Evolutionary conservation across 2,329 filamentous ascomycete species (phyloP), one percentile per base, ranked within the genome.

Genomic region (Ophiostoma ips): DNA sequence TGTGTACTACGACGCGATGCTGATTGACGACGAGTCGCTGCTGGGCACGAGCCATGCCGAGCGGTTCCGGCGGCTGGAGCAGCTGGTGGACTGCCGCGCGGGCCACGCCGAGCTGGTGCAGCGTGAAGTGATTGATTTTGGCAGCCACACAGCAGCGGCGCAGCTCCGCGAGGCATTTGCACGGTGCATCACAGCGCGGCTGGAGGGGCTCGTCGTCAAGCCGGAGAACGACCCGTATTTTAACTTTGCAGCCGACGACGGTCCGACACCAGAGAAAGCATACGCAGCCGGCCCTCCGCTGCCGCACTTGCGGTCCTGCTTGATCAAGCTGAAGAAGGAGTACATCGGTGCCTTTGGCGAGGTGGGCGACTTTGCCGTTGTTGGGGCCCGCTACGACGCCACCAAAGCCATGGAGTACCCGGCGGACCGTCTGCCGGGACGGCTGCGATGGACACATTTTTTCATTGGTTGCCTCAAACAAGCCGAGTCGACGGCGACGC

Each of bases 321-420:
- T 79, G 61, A 85, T 95, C 59, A 95, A 95, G 64, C 64, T 95
- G 38, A 95, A 95, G 64, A 87, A 87, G 59, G 86, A 92, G 59
- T 94, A 94, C 58, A 76, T 94, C 35, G 71, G 75, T 24, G 79
- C 79, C 3, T 77, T 90, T 60, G 87, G 87, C 1, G 88, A 94
- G 53, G 78, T 87, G 30, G 84, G 84, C 10, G 89, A 95, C 62
- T 85, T 95, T 60, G 81, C 84, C 2, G 72, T 90, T 2, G 68
- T 95, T 3, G 88, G 86, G 0, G 88, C 79, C 6, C 77, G 78
- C 16, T 88, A 83, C 57, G 76, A 87, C 56, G 67, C 82, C 3
- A 68, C 71, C 46, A 76, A 79, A 54, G 83, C 81, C 8, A 71
- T 70, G 43, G 68, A 71, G 8, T 73, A 77, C 45, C 43, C 53